Evolutionary conservation across 345 rosid species (phyloP).

Genomic region (Euclidium syriacum): DNA sequence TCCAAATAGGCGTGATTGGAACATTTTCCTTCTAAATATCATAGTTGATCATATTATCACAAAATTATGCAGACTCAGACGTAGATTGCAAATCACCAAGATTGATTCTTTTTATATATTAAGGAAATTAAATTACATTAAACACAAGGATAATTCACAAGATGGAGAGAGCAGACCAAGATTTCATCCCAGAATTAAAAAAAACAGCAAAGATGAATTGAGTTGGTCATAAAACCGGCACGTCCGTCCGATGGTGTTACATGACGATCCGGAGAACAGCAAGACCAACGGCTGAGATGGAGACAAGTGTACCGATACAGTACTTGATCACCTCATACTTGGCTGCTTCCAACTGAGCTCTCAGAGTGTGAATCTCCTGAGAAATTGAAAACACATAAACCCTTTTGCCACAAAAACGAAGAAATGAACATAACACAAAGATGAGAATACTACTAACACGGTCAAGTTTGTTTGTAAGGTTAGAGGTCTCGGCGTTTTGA

Average conservation of each 20-base stretch:
- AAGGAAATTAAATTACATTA: conserved; percentile 13
- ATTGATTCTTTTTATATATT: neutral
- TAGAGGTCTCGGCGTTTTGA: conserved; percentile 66
- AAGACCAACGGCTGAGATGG: conserved; percentile 82
- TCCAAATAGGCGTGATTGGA: no score
- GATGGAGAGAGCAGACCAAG: conserved; percentile 17
- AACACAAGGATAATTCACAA: conserved; percentile 13
- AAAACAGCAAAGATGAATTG: conserved; percentile 16
- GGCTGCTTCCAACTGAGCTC: conserved; percentile 83
- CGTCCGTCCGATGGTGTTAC: conserved; percentile 34
- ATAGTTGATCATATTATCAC: no score
- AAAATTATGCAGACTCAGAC: no score
- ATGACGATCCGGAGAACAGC: conserved; percentile 68
- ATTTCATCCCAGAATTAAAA: conserved; percentile 14
- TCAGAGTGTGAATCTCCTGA: conserved; percentile 83
- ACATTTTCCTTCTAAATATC: no score
- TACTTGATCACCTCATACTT: conserved; percentile 87
- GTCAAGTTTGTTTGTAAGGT: conserved; percentile 85
- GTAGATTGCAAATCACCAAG: neutral
- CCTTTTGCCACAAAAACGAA: neutral
- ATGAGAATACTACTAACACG: conserved; percentile 40
- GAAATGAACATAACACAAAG: neutral
- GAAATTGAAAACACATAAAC: neutral
- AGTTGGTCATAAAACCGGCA: conserved; percentile 17
- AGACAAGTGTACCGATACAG: conserved; percentile 87